Evolutionary conservation across 352 stramenopile genomes (phyloP).

Genomic region (Phytopythium mirpurense): DNA sequence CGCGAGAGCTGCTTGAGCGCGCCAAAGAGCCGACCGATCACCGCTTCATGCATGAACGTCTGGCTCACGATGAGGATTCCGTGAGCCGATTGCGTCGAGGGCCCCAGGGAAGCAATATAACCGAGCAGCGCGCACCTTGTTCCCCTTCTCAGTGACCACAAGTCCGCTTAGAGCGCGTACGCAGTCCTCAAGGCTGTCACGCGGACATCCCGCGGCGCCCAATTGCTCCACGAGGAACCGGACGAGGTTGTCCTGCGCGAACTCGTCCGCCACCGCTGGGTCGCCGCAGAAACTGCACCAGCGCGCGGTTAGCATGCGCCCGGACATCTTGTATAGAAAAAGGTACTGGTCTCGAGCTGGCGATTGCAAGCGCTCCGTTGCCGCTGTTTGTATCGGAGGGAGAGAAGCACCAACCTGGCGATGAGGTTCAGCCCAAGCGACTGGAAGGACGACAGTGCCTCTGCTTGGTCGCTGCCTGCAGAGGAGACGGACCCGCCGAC

Average conservation of each 20-base stretch:
- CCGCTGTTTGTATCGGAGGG: not conserved
- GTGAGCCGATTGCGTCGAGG: not conserved
- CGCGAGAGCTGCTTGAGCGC: slow-evolving; percentile 39
- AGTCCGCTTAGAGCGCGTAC: slow-evolving; percentile 43
- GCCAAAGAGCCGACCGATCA: slow-evolving; percentile 40
- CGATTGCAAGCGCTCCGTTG: not conserved
- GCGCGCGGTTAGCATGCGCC: not conserved
- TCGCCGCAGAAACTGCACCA: slow-evolving; percentile 62
- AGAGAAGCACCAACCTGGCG: slow-evolving; percentile 35
- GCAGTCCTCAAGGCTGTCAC: slow-evolving; percentile 41
- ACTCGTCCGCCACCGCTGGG: slow-evolving; percentile 32
- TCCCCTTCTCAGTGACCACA: slow-evolving; percentile 37
- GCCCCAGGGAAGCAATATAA: not conserved
- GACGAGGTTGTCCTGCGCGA: slow-evolving; percentile 61
- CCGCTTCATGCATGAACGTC: slow-evolving; percentile 36
- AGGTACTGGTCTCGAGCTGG: too few species aligned
- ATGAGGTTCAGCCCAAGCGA: slow-evolving; percentile 76
- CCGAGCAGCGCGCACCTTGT: slow-evolving; percentile 13
- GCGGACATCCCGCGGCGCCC: slow-evolving; percentile 12
- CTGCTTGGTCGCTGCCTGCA: slow-evolving; percentile 37
- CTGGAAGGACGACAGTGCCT: slow-evolving; percentile 66
- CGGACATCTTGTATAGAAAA: too few species aligned
- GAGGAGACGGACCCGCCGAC: slow-evolving; percentile 9
- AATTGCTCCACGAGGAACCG: slow-evolving; percentile 55
- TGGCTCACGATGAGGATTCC: slow-evolving; percentile 1